Evolutionary conservation across 257 asterid species (phyloP), one percentile per base, ranked within the genome.

Genomic region (Gentiana dahurica): DNA sequence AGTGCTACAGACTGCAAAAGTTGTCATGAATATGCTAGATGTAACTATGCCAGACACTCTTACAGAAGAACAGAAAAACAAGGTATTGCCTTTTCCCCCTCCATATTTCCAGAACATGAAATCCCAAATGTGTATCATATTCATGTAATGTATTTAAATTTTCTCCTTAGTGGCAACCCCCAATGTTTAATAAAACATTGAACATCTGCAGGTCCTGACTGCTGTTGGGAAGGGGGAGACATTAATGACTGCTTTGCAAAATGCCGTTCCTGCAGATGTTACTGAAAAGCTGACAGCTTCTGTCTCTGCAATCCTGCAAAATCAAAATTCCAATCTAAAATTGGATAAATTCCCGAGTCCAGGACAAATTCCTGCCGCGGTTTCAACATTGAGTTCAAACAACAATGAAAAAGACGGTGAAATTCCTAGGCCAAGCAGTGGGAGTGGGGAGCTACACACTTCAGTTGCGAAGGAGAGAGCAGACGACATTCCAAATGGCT

Each of bases 191-290:
- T 13, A 44, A 56, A 24, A 24, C 24, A 24, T 24, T 24, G 24
- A 24, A 43, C 12, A 47, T 61, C 39, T 57, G 56, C 86, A 92
- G 98, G 98, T 88, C 68, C 82, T 92, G 71, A 66, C 63, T 64
- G 95, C 95, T 59, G 87, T 92, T 65, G 93, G 83, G 66, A 81
- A 57, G 67, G 98, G 98, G 62, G 95, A 92, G 74, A 79, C 93
- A 49, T 13, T 92, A 63, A 64, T 92, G 67, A 80, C 80, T 63
- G 98, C 97, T 73, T 77, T 92, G 84, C 85, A 92, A 78, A 95
- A 76, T 80, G 95, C 97, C 60, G 97, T 92, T 58, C 98, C 98
- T 49, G 97, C 83, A 67, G 95, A 81, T 72, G 95, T 87, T 69
- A 87, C 97, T 37, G 98, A 64, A 70, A 83, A 85, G 72, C 86